Base-by-base conservation (phyloP, 306 rosid genomes). In the Sechiopsis laciniata region DNA sequence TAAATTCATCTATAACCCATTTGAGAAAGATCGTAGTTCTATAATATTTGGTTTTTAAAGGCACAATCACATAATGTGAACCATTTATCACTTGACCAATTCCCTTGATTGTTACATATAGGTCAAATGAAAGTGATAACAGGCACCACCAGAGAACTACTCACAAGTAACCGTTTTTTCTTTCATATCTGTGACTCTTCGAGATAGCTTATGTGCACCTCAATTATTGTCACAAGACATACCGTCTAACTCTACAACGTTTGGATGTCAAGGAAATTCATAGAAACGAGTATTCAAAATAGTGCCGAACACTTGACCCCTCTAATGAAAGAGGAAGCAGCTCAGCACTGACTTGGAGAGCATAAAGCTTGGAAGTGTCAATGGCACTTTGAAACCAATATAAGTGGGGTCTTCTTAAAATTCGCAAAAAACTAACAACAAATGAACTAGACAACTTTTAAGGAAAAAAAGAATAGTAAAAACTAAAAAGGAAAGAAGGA, bases 71-170 rank as follows among this genome's bases (percentile, higher is more conserved):
- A 7, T 67, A 40, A 42, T 17, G 46, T 20, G 46, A 37, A 45
- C 13, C 66, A 15, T 24, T 19, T 14, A 60, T 2, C 55, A 45
- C 54, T 0, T 20, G 45, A 67, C 35, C 17, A 12, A 14, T 67
- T 67, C 11, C 72, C 35, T 67, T 37, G 22, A 67, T 6, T 13
- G 22, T 67, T 67, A 46, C 17, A 19, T 46, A 19, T 20, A 67
- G 72, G 6, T 45, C 55, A 45, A 16, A 12, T 17, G 37, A 67
- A 67, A 19, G 17, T 11, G 37, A 17, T 37, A 19, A 45, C 55
- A 21, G 11, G 40, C 56, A 68, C 73, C 73, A 68, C 19, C 73
- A 9, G 21, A 48, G 57, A 37, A 46, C 37, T 20, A 46, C 37
- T 37, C 45, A 67, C 72, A 21, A 9, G 54, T 1, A 32, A 32